phyloP scores from a whole-genome alignment of 345 rosid species.

The Capsella bursapastoris region DNA sequence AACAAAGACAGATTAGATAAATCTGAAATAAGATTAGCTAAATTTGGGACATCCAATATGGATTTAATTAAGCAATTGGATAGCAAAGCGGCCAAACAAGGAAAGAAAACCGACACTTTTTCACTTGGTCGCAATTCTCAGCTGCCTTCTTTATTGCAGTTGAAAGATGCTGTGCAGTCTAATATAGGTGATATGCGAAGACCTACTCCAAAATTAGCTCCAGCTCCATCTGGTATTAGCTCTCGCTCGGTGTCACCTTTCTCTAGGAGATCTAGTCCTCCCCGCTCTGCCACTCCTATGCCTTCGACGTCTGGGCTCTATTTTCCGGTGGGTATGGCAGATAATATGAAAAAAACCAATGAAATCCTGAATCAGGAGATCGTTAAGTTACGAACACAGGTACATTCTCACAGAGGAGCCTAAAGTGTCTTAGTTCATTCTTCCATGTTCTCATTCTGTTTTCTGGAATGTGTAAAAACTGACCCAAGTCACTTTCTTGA shows the following conservation, averaged over 20 bases:
- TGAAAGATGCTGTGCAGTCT: conserved; percentile 83
- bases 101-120: conserved; percentile 76
- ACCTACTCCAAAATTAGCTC: conserved; percentile 69
- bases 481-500: background rate
- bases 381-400: conserved; percentile 87
- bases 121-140: conserved; percentile 79
- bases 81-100: conserved; percentile 94
- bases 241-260: conserved; percentile 96
- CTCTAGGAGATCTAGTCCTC: conserved; percentile 95
- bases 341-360: conserved; percentile 89
- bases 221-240: conserved; percentile 78
- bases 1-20: conserved; percentile 88
- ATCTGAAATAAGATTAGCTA: conserved; percentile 78
- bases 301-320: conserved; percentile 93
- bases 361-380: conserved; percentile 93
- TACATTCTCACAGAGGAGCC: conserved; percentile 36
- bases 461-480: too few species aligned
- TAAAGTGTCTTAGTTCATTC: conserved; percentile 7
- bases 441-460: background rate
- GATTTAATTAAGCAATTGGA: conserved; percentile 95
- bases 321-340: conserved; percentile 79
- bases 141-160: conserved; percentile 80
- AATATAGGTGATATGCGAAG: conserved; percentile 68
- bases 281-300: conserved; percentile 93
- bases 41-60: conserved; percentile 70